Evolutionary conservation across 208 protist species (phyloP), one percentile per base, ranked within the genome.

Genomic region (Acanthamoeba triangularis): DNA sequence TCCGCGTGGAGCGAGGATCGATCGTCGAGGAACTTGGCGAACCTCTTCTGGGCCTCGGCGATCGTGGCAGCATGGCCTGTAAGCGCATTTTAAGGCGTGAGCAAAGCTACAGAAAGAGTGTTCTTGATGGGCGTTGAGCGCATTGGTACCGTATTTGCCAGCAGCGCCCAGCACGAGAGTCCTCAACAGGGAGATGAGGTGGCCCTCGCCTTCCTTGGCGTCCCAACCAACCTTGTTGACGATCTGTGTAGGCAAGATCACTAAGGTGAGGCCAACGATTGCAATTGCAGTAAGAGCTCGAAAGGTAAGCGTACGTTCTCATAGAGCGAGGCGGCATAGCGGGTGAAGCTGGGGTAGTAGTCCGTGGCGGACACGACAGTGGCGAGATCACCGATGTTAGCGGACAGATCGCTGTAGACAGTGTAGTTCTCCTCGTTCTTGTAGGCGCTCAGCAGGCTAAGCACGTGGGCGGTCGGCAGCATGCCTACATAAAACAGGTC

Each of bases 361-460:
- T 93, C 88, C 14, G 88, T 93, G 74, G 30, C 76, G 16, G 92
- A 90, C 28, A 84, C 7, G 37, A 95, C 28, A 10, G 63, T 59
- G 90, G 67, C 56, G 28, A 95, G 44, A 23, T 84, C 49, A 30
- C 33, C 67, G 20, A 95, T 47, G 78, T 90, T 95, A 35, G 76
- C 47, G 25, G 80, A 30, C 25, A 95, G 69, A 35, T 95, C 93
- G n/a, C 44, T 44, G 44, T 59, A 95, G 54, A 95, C 78, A 20
- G 93, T 85, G 78, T 95, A 95, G 47, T 95, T 59, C 44, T 90
- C 54, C 78, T 95, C 93, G 52, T 95, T 90, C 49, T 69, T 52
- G 78, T 90, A 95, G 76, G 93, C 93, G 14, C 41, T 67, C 44
- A 90, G 25, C 67, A 95, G 54, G 54, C 44, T 91, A 37, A 94